Percentiles rank a stretch among this genome's conserved stretches.
phyloP scores from a whole-genome alignment of 2,329 filamentous ascomycete species.

The Claviceps purpurea region DNA sequence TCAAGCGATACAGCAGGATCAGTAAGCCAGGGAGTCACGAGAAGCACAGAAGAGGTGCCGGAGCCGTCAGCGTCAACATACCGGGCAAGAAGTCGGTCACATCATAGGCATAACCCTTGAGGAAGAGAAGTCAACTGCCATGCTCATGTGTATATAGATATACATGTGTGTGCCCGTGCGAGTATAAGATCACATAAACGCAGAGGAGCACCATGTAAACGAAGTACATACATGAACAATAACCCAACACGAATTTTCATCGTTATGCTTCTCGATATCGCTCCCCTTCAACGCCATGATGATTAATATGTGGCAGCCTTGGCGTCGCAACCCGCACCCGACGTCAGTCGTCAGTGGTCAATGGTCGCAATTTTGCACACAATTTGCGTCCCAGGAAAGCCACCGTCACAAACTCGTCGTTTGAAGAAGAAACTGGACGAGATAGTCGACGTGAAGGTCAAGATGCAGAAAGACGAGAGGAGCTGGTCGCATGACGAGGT shows the following conservation, averaged over 20 bases:
- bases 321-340: not conserved
- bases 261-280: constrained; percentile 59
- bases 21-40: not conserved
- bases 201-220: not conserved
- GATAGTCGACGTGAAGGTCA: no score
- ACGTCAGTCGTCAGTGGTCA: no score
- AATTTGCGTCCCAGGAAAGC: no score
- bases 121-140: constrained; percentile 1
- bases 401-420: no score
- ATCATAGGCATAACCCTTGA: constrained; percentile 70
- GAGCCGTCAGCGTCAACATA: constrained; percentile 17
- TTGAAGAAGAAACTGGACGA: no score
- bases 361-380: no score
- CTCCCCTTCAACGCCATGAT: constrained; percentile 34
- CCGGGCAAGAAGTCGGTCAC: constrained; percentile 79
- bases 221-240: constrained; percentile 53
- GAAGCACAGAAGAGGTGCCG: not conserved
- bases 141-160: no score
- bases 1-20: not conserved
- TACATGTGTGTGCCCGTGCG: no score
- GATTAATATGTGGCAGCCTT: not conserved
- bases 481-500: no score
- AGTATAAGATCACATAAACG: no score
- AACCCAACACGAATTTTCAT: constrained; percentile 77
- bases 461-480: no score